A percentile compares a stretch with the other conserved stretches of the same genome.
These are phyloP conservation scores for Nicotiana paniculata DNA, from an alignment of 257 asterid genomes.

Conservation along the genomic window DNA sequence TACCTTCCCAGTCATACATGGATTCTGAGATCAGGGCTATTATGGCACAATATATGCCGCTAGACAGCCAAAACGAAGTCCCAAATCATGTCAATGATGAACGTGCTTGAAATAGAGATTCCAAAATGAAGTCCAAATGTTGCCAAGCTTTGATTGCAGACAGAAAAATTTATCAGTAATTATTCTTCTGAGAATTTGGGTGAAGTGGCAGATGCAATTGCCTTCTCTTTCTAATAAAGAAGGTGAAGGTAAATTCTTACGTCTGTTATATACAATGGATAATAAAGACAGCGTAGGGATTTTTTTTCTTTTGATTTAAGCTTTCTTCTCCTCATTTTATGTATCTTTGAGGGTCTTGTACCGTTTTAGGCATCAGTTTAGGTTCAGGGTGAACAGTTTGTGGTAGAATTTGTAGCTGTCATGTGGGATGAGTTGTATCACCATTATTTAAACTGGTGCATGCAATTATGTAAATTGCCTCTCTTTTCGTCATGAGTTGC, in stretches of 20 bases:
- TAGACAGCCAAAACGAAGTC: constrained; percentile 72
- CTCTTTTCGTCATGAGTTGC: neutral
- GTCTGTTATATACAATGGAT: constrained; percentile 12
- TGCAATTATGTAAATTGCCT: neutral
- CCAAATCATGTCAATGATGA: constrained; percentile 47
- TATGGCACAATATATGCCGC: constrained; percentile 96
- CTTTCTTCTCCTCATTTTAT: neutral
- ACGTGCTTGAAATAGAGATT: constrained; percentile 39
- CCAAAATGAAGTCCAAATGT: constrained; percentile 9
- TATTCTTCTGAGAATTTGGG: neutral
- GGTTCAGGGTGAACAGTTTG: constrained; percentile 7
- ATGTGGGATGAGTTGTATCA: neutral
- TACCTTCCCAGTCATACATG: constrained; percentile 67
- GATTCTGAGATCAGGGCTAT: constrained; percentile 92
- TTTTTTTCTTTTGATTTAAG: neutral
- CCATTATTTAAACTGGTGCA: constrained; percentile 3
- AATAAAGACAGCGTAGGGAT: constrained; percentile 3
- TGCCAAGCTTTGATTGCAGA: neutral
- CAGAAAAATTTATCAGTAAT: neutral
- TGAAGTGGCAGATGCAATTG: neutral
- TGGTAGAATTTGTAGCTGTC: constrained; percentile 5
- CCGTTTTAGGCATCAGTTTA: neutral
- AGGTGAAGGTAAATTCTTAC: constrained; percentile 15
- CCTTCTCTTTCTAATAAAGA: constrained; percentile 7
- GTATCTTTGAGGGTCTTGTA: neutral